Evolutionary conservation across 257 asterid genomes (phyloP).

Genomic region (Nicotiana benthamiana): DNA sequence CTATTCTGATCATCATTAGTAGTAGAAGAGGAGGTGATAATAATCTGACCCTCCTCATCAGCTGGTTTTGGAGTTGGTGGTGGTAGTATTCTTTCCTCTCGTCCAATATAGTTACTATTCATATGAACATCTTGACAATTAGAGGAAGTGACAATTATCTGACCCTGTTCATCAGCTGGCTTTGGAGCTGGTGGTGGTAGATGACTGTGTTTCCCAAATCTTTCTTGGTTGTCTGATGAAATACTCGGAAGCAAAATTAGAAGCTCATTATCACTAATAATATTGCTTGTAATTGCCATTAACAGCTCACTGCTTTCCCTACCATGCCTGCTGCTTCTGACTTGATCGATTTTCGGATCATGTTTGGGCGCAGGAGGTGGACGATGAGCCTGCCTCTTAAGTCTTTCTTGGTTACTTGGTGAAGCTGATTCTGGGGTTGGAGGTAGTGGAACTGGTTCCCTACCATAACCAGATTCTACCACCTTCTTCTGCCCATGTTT

Average conservation of each 20-base stretch:
- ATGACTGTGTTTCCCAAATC: neutral
- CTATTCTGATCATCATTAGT: neutral
- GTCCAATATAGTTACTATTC: neutral
- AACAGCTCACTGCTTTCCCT: neutral
- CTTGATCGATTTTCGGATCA: neutral
- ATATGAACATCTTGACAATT: neutral
- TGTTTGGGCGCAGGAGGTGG: neutral
- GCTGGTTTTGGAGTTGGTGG: neutral
- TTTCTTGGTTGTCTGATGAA: neutral
- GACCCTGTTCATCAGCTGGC: neutral
- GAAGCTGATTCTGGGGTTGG: neutral
- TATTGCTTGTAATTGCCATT: neutral
- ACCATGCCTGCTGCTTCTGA: neutral
- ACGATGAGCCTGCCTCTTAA: neutral
- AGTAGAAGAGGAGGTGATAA: neutral
- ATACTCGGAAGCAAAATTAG: neutral
- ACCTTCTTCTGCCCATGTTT: neutral
- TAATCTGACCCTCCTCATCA: neutral
- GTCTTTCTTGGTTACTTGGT: neutral
- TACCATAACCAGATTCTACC: neutral
- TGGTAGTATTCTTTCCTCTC: neutral
- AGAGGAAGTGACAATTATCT: neutral
- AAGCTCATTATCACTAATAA: neutral
- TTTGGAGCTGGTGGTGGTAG: neutral
- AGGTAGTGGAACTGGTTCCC: neutral